Percentiles rank a stretch among this genome's conserved stretches.
phyloP scores from a whole-genome alignment of 2,329 filamentous ascomycete genomes.

The Fusarium tanahbumbuense region DNA sequence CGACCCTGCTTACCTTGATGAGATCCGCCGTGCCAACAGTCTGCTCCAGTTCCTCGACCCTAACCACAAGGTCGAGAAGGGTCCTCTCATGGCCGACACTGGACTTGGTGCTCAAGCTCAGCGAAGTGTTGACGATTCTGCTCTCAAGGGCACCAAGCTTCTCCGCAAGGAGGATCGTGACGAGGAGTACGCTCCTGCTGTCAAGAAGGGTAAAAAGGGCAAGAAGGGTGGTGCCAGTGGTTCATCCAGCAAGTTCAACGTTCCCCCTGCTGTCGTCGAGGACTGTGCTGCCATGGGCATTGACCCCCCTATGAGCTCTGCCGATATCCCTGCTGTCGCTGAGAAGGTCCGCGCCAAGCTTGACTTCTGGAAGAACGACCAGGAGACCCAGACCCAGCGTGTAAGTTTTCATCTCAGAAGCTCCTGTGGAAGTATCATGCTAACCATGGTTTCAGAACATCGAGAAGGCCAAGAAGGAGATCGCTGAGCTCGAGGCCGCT shows the following conservation, averaged over 20 bases:
- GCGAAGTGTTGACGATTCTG: slow-evolving; percentile 86
- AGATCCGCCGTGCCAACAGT: slow-evolving; percentile 89
- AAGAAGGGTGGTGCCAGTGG: slow-evolving; percentile 69
- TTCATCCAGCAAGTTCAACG: slow-evolving; percentile 75
- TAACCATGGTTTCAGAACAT: slow-evolving; percentile 77
- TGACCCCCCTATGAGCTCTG: slow-evolving; percentile 86
- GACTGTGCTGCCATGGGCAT: slow-evolving; percentile 87
- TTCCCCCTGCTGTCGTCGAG: slow-evolving; percentile 91
- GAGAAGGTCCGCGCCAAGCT: slow-evolving; percentile 96
- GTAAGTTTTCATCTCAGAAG: slow-evolving; percentile 66
- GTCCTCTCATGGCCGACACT: slow-evolving; percentile 70
- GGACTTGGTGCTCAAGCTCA: slow-evolving; percentile 82
- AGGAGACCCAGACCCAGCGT: slow-evolving; percentile 88
- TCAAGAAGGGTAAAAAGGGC: slow-evolving; percentile 89
- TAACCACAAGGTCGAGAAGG: slow-evolving; percentile 73
- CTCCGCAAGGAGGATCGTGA: slow-evolving; percentile 88
- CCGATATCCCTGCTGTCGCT: slow-evolving; percentile 80
- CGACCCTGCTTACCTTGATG: slow-evolving; percentile 89
- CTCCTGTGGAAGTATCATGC: slow-evolving; percentile 16
- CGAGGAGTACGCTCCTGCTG: slow-evolving; percentile 84
- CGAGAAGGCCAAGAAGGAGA: slow-evolving; percentile 95
- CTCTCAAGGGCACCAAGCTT: slow-evolving; percentile 85
- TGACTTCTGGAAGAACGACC: slow-evolving; percentile 89
- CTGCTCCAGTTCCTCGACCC: slow-evolving; percentile 94
- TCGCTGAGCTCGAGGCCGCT: slow-evolving; percentile 81